Evolutionary conservation across 1,139 yeast genomes (phyloP), one percentile per base, ranked within the genome.

Genomic region (Hansenula sp.): DNA sequence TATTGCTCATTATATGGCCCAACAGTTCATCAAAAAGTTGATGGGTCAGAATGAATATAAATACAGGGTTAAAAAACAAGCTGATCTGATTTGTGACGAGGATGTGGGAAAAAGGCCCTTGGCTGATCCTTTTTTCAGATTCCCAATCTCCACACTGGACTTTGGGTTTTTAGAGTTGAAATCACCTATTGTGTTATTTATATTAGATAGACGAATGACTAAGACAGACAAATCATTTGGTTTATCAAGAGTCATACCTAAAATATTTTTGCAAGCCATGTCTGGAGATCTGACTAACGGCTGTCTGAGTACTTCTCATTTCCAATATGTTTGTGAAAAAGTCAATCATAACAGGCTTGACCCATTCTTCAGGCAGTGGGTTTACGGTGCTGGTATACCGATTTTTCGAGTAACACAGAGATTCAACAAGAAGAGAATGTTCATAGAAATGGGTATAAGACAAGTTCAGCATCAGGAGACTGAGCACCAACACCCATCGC

Each of bases 221-320:
- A 93, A 93, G 59, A 89, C 98, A 1, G 99, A 94, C 60, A 83
- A 91, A 53, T 86, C 96, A 0, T 85, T 93, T 63, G 99, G 99
- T 2, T 71, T 94, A 47, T 81, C 93, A 1, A 78, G 99, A 50
- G 98, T 90, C 0, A 75, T 94, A 34, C 97, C 99, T 0, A 93
- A 91, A 57, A 70, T 94, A 21, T 89, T 93, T 56, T 68, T 94
- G 35, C 98, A 93, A 61, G 96, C 96, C 0, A 89, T 94, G 94
- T 87, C 96, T 4, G 96, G 96, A 16, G 99, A 93, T 55, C 67
- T 91, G 42, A 78, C 78, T 24, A 86, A 87, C 57, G 88, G 94
- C n/a, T 75, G 80, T 36, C 63, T 93, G 27, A 81, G 95, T 7
- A 83, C 97, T 0, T 72, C 76, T 11, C 97, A 93, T 66, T 91